Conservation (phyloP, 192 early-diverging fungal species). For the Coemansia sp. region DNA sequence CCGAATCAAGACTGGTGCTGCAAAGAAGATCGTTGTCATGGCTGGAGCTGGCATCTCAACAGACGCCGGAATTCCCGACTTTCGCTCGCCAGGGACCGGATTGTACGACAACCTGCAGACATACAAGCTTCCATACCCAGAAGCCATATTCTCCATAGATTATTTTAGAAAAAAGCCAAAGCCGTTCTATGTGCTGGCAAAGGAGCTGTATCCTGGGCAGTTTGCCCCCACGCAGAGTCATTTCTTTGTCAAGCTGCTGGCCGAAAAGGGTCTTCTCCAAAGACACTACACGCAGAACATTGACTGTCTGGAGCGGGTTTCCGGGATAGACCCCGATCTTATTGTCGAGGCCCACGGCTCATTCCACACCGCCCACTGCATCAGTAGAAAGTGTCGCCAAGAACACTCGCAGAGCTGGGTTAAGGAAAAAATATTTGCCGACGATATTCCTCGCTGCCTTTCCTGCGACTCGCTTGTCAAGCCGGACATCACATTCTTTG, state of each 20-base stretch:
- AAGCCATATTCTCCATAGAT: constrained; percentile 93
- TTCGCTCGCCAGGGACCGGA: constrained; percentile 88
- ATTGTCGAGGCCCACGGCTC: constrained; percentile 96
- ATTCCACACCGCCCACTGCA: constrained; percentile 82
- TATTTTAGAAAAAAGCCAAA: constrained; percentile 84
- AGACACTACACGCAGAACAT: constrained; percentile 97
- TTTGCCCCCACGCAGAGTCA: constrained; percentile 81
- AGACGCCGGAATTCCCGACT: constrained; percentile 80
- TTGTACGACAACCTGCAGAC: constrained; percentile 88
- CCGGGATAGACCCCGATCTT: constrained; percentile 68
- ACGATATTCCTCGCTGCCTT: constrained; percentile 70
- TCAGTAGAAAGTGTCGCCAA: constrained; percentile 47
- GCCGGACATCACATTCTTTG: constrained; percentile 97
- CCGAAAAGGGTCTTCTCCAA: constrained; percentile 68
- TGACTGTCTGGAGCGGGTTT: constrained; percentile 87
- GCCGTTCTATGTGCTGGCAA: constrained; percentile 87
- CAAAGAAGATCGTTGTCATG: constrained; percentile 77
- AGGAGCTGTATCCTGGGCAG: constrained; percentile 86
- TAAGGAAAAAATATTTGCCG: constrained; percentile 57
- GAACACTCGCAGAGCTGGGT: constrained; percentile 48
- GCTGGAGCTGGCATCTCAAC: constrained; percentile 92
- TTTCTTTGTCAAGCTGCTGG: constrained; percentile 82
- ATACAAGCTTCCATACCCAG: constrained; percentile 89
- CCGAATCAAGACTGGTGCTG: constrained; percentile 22
- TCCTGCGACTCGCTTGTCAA: constrained; percentile 76